Conservation (phyloP, 331 rosid species). For the Malus hybrid region DNA sequence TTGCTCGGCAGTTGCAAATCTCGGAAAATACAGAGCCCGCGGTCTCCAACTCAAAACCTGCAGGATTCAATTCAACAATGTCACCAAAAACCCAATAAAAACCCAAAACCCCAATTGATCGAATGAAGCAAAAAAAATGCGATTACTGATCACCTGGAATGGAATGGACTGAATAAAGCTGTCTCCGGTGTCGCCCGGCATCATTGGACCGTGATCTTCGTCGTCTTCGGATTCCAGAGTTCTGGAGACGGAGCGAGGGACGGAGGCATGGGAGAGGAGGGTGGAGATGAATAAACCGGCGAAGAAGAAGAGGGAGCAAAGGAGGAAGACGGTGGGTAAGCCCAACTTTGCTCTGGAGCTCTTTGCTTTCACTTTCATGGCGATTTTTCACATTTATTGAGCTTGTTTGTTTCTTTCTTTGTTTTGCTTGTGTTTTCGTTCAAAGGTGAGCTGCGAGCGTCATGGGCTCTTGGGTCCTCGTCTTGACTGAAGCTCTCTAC, state of each 20-base stretch:
- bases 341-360: conserved; percentile 37
- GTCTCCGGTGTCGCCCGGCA: conserved; percentile 62
- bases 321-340: conserved; percentile 27
- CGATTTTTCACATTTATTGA: not conserved
- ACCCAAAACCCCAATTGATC: not conserved
- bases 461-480: not conserved
- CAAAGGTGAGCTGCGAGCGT: not conserved
- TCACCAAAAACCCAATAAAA: not conserved
- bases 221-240: conserved; percentile 32
- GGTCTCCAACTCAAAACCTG: conserved; percentile 91
- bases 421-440: not conserved
- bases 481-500: not conserved
- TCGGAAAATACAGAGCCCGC: conserved; percentile 70
- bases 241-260: conserved; percentile 38
- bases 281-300: conserved; percentile 50
- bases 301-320: conserved; percentile 47
- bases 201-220: conserved; percentile 22
- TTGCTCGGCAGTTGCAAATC: conserved; percentile 72
- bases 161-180: conserved; percentile 56
- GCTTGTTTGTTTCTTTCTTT: not conserved
- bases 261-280: conserved; percentile 34
- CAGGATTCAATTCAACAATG: conserved; percentile 1
- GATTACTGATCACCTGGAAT: conserved; percentile 49
- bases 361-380: conserved; percentile 54
- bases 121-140: not conserved